These are phyloP conservation scores for Diaporthe citri DNA, from an alignment of 2,329 filamentous ascomycete species.

Conservation along the genomic window DNA sequence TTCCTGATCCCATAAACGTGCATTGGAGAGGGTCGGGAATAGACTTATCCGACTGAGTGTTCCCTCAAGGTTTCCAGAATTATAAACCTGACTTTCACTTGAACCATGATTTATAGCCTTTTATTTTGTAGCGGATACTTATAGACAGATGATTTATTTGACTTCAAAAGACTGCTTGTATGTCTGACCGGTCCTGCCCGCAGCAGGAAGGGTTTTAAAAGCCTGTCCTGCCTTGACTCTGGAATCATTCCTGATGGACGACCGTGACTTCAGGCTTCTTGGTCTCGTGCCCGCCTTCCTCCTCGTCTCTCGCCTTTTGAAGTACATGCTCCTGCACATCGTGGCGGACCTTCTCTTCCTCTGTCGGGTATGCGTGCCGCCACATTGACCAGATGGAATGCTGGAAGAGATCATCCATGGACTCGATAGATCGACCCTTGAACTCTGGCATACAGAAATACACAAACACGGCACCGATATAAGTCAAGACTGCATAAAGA, in stretches of 20 bases:
- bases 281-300: not conserved
- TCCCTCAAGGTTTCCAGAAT: not conserved
- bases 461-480: slow-evolving; percentile 48
- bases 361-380: slow-evolving; percentile 53
- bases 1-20: too few species aligned
- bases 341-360: slow-evolving; percentile 41
- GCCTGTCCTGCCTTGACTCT: not conserved
- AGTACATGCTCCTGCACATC: slow-evolving; percentile 36
- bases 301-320: not conserved
- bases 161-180: not conserved
- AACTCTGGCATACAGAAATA: slow-evolving; percentile 64
- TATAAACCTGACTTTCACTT: not conserved
- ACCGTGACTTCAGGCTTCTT: slow-evolving; percentile 23
- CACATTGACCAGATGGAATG: slow-evolving; percentile 56
- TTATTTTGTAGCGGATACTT: accelerated
- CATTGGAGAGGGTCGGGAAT: not conserved
- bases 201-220: not conserved
- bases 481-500: slow-evolving; percentile 52
- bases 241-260: slow-evolving; percentile 1
- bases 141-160: too few species aligned
- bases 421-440: slow-evolving; percentile 63
- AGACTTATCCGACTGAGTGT: not conserved
- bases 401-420: slow-evolving; percentile 61
- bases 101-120: not conserved
- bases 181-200: not conserved